Evolutionary conservation across 2,329 filamentous ascomycete genomes (phyloP).

Genomic region (Lasiodiplodia sp.): DNA sequence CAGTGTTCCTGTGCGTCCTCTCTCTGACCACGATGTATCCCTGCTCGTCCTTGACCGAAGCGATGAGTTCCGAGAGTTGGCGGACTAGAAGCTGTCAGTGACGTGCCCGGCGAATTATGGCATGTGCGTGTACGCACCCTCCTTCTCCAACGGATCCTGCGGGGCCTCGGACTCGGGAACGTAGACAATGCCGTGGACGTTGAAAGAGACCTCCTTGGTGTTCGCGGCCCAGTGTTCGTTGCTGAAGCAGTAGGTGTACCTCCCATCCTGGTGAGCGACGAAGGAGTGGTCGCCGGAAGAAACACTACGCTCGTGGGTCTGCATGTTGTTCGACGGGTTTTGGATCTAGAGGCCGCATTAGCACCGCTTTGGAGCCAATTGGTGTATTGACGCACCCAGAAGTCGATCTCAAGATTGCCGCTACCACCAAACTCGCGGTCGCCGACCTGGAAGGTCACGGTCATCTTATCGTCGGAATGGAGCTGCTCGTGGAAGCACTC

Average conservation of each 20-base stretch:
- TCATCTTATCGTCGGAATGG: slow-evolving; percentile 96
- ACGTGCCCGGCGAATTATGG: no score
- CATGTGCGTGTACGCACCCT: slow-evolving; percentile 66
- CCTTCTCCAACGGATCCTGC: slow-evolving; percentile 86
- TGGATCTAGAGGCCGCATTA: slow-evolving; percentile 66
- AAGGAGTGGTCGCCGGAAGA: slow-evolving; percentile 95
- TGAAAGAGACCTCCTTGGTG: slow-evolving; percentile 98
- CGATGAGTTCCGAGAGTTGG: slow-evolving; percentile 81
- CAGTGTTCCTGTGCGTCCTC: slow-evolving; percentile 93
- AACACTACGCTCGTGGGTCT: slow-evolving; percentile 79
- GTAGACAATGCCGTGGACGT: slow-evolving; percentile 98
- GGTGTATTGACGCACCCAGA: slow-evolving; percentile 75
- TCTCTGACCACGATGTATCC: slow-evolving; percentile 95
- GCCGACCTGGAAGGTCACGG: slow-evolving; percentile 96
- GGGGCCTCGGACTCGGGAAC: slow-evolving; percentile 86
- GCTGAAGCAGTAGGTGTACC: slow-evolving; percentile 97
- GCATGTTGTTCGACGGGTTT: slow-evolving; percentile 77
- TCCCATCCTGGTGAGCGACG: slow-evolving; percentile 82
- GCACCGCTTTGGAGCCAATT: slow-evolving; percentile 24
- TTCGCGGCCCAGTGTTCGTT: slow-evolving; percentile 98
- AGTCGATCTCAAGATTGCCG: slow-evolving; percentile 95
- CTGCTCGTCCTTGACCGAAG: slow-evolving; percentile 97
- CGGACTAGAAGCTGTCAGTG: slow-evolving; percentile 66
- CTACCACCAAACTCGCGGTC: slow-evolving; percentile 95
- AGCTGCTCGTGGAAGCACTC: slow-evolving; percentile 98